Percentiles rank a stretch among this genome's conserved stretches.
These are phyloP conservation scores for Colletotrichum sp. DNA, from an alignment of 2,329 filamentous ascomycete species.

Conservation along the genomic window DNA sequence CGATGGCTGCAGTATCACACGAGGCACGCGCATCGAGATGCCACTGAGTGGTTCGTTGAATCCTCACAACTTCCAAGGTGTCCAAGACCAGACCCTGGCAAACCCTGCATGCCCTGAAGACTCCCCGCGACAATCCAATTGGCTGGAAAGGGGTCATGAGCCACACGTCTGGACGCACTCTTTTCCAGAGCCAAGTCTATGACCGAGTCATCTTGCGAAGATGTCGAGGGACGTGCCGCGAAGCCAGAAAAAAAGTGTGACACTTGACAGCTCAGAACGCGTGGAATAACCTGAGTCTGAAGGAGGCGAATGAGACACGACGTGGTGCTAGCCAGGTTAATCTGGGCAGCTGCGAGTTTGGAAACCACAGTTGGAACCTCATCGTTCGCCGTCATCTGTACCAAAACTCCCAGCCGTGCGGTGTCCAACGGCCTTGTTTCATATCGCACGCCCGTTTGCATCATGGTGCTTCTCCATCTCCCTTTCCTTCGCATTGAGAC, in stretches of 20 bases:
- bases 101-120: background rate
- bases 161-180: background rate
- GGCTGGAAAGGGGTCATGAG: background rate
- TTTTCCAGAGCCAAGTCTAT: background rate
- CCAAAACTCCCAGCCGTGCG: background rate
- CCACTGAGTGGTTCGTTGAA: background rate
- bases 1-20: background rate
- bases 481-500: constrained; percentile 5
- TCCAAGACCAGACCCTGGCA: background rate
- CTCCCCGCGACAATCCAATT: background rate
- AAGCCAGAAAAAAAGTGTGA: background rate
- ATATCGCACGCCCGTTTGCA: constrained; percentile 1
- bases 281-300: background rate
- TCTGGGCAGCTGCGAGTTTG: background rate
- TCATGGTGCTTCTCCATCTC: background rate
- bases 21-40: background rate
- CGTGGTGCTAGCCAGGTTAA: background rate
- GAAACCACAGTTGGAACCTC: background rate
- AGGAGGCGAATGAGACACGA: background rate
- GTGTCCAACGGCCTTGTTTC: constrained; percentile 18
- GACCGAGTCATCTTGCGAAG: background rate
- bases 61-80: background rate
- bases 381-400: background rate
- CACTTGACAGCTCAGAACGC: constrained; percentile 3
- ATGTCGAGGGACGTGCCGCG: background rate